Evolutionary conservation across 192 early-diverging fungal species (phyloP).

Genomic region (Globomyces pollinis-pini): DNA sequence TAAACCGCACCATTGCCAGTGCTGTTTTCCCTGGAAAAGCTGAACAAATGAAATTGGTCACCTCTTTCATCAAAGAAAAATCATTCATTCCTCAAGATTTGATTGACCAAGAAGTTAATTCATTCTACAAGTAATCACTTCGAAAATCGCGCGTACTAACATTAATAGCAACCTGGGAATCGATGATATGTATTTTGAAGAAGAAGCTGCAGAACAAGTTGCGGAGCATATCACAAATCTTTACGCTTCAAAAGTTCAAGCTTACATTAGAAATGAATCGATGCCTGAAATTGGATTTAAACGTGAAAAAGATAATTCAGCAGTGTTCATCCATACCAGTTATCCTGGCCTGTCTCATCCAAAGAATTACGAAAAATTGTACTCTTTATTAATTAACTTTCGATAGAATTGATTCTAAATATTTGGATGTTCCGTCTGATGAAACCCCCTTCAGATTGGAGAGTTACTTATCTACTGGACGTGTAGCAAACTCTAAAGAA

Average conservation of each 20-base stretch:
- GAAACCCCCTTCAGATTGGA: slow-evolving; percentile 82
- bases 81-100: slow-evolving; percentile 85
- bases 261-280: slow-evolving; percentile 81
- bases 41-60: slow-evolving; percentile 85
- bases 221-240: slow-evolving; percentile 93
- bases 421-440: slow-evolving; percentile 67
- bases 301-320: slow-evolving; percentile 79
- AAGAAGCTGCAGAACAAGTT: slow-evolving; percentile 83
- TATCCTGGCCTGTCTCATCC: slow-evolving; percentile 77
- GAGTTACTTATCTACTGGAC: slow-evolving; percentile 91
- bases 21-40: slow-evolving; percentile 86
- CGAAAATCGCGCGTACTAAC: neutral
- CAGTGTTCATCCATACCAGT: slow-evolving; percentile 96
- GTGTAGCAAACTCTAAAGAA: slow-evolving; percentile 78
- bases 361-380: slow-evolving; percentile 4
- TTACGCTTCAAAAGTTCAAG: slow-evolving; percentile 90
- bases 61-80: slow-evolving; percentile 72
- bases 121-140: slow-evolving; percentile 77
- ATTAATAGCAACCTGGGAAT: slow-evolving; percentile 78
- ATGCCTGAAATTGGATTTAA: slow-evolving; percentile 78
- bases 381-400: too few relatives aligned
- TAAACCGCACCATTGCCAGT: slow-evolving; percentile 27
- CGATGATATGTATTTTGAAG: slow-evolving; percentile 97
- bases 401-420: slow-evolving; percentile 89
- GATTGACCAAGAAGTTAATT: slow-evolving; percentile 81